These are phyloP conservation scores for Linnemannia exigua DNA, from an alignment of 192 early-diverging fungal genomes.

Conservation along the genomic window DNA sequence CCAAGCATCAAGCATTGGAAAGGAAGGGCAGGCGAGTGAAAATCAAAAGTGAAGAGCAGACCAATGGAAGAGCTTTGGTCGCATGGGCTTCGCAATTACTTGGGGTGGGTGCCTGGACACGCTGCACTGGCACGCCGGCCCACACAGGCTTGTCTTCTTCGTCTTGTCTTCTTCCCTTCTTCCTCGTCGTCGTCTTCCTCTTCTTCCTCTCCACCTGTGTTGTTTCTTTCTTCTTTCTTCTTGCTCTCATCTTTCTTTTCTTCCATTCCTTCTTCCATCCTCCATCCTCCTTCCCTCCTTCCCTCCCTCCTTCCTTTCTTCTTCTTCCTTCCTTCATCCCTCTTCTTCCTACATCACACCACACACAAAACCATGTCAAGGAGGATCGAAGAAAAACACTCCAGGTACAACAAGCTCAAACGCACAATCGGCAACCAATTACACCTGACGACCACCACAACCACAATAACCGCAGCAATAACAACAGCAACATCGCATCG, in stretches of 20 bases:
- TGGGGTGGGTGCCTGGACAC: neutral
- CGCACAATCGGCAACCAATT: neutral
- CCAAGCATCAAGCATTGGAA: neutral
- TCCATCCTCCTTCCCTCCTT: neutral
- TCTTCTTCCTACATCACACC: conserved; percentile 1
- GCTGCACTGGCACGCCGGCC: too few relatives aligned
- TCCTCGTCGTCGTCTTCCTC: neutral
- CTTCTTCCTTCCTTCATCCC: neutral
- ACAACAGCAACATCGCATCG: neutral
- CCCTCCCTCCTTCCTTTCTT: neutral
- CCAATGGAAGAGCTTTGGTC: neutral
- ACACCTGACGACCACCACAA: neutral
- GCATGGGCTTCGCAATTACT: neutral
- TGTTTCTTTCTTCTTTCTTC: neutral
- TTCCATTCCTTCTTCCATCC: neutral
- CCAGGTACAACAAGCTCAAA: conserved; percentile 30
- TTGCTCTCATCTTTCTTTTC: neutral
- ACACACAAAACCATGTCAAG: conserved; percentile 45
- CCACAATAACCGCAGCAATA: neutral
- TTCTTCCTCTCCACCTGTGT: neutral
- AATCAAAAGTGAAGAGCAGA: neutral
- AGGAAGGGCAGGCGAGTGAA: neutral
- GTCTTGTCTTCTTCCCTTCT: neutral
- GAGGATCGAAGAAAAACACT: conserved; percentile 55
- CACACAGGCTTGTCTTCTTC: neutral